Conservation (phyloP, 768 basidiomycete species). For the Leccinum truebloodii region DNA sequence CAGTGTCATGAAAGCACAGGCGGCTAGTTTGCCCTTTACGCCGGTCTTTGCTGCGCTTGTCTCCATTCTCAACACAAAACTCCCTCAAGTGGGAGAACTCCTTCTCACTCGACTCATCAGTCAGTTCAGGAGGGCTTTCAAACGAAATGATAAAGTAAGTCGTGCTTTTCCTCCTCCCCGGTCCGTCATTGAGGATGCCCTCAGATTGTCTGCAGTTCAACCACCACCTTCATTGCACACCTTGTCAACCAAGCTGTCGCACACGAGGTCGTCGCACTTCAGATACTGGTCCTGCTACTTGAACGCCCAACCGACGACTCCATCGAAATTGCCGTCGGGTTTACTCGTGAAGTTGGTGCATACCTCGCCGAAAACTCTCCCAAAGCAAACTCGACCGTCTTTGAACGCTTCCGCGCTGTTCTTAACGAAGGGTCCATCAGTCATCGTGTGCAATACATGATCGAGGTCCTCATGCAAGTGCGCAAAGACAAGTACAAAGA, state of each 20-base stretch:
- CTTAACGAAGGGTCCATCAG: slow-evolving; percentile 94
- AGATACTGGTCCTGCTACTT: slow-evolving; percentile 93
- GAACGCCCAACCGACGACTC: slow-evolving; percentile 97
- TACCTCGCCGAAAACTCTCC: slow-evolving; percentile 93
- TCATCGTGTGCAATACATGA: slow-evolving; percentile 98
- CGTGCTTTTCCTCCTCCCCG: background rate
- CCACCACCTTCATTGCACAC: slow-evolving; percentile 88
- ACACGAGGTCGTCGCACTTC: slow-evolving; percentile 90
- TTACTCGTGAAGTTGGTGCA: slow-evolving; percentile 96
- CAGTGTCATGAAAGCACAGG: slow-evolving; percentile 97
- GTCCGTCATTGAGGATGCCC: slow-evolving; percentile 1
- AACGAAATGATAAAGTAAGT: slow-evolving; percentile 94
- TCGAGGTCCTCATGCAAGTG: slow-evolving; percentile 98
- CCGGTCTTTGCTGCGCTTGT: slow-evolving; percentile 95
- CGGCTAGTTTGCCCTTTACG: slow-evolving; percentile 95
- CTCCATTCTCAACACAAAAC: slow-evolving; percentile 94
- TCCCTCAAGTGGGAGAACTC: slow-evolving; percentile 95
- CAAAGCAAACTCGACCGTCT: slow-evolving; percentile 92
- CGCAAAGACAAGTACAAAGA: slow-evolving; percentile 99
- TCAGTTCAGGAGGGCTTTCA: slow-evolving; percentile 93
- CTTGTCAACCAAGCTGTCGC: slow-evolving; percentile 93
- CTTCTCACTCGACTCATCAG: slow-evolving; percentile 86
- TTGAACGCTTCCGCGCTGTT: slow-evolving; percentile 95
- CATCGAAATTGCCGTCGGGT: slow-evolving; percentile 97
- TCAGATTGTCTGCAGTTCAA: slow-evolving; percentile 90